phyloP scores from a whole-genome alignment of 768 basidiomycete species.

The Paxillus involutus region DNA sequence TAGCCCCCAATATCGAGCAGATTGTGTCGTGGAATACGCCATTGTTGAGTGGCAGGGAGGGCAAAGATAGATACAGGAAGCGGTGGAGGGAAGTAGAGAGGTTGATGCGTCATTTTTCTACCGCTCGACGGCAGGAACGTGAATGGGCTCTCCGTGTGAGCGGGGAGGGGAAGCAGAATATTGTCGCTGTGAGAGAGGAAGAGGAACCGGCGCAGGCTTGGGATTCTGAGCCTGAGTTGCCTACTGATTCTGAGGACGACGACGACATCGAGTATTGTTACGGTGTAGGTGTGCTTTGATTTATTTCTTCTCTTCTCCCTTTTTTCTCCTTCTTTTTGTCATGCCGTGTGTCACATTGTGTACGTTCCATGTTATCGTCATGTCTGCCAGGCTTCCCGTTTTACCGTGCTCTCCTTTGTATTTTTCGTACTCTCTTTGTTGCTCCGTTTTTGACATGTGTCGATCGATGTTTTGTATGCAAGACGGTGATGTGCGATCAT shows the following conservation, averaged over 20 bases:
- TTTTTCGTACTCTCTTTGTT: not conserved
- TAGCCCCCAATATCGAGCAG: constrained; percentile 30
- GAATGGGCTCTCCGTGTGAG: constrained; percentile 10
- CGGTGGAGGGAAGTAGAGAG: constrained; percentile 25
- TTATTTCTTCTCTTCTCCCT: not conserved
- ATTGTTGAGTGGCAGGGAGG: constrained; percentile 21
- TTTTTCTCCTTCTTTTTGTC: not conserved
- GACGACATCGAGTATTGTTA: constrained; percentile 28
- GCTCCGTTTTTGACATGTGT: no score
- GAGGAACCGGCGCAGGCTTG: constrained; percentile 15
- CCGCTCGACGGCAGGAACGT: constrained; percentile 20
- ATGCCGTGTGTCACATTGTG: not conserved
- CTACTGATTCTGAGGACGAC: constrained; percentile 22
- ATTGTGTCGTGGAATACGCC: constrained; percentile 31
- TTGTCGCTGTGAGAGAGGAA: not conserved
- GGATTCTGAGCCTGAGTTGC: constrained; percentile 24
- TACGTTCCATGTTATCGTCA: not conserved
- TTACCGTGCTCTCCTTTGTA: no score
- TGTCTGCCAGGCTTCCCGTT: no score
- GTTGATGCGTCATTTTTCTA: constrained; percentile 21
- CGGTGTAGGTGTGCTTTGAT: constrained; percentile 5
- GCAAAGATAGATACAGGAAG: constrained; percentile 24
- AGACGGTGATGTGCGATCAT: no score
- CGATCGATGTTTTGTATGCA: no score
- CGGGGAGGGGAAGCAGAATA: not conserved